Evolutionary conservation across 2,329 filamentous ascomycete species (phyloP), one percentile per base, ranked within the genome.

Genomic region (Fusarium euwallaceae): DNA sequence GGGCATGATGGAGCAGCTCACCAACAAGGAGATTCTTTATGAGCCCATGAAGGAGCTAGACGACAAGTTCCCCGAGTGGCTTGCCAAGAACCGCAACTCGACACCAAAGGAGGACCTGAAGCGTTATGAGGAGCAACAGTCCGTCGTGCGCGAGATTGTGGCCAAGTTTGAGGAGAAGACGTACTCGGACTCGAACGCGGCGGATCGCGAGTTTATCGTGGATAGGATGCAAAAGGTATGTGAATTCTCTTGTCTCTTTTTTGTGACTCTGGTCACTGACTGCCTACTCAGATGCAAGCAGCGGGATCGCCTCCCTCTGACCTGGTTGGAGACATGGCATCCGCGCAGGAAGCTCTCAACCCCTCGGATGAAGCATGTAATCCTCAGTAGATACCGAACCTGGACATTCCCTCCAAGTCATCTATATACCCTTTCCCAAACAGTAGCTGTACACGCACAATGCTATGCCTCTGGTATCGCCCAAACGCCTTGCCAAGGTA

Each of bases 1-100:
- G 88, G 94, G 94, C 64, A 98, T 98, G 95, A 98, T 99, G 96
- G 95, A 98, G 85, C 95, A 99, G 83, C 88, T 99, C 73, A 98
- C 97, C 4, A 98, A 97, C 83, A 98, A 98, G 86, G 97, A 98
- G 77, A 98, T 99, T 73, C 85, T 99, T 61, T 98, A 98, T 82
- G 96, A 99, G 85, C 97, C 97, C 3, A 98, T 99, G 95, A 98
- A 98, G 86, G 97, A 99, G 84, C 87, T 99, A 58, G 87, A 97
- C 82, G 93, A 94, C 63, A 98, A 98, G 83, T 99, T 97, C 80
- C 96, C 95, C 0, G 91, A 85, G 3, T 99, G 97, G 96, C 88
- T 99, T 82, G 89, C 90, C 78, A 92, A 94, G 84, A 96, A 98
- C 82, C 87, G 87, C 76, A 88, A 85, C 45, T 91, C 86, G 27